phyloP scores from a whole-genome alignment of 1,284 basidiomycete genomes.

The Puccinia triticina region DNA sequence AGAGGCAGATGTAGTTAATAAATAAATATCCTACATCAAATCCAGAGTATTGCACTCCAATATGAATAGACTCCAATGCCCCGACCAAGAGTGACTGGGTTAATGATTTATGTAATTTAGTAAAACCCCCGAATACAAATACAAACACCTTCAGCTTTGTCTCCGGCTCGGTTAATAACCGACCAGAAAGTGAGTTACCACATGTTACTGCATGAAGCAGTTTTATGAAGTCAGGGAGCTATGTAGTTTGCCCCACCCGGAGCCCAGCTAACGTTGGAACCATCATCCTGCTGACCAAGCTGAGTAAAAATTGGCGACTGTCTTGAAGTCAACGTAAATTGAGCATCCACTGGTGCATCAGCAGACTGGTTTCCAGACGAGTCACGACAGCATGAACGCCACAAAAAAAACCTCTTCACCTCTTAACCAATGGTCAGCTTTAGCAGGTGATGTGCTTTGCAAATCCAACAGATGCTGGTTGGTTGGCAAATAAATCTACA shows the following conservation, averaged over 20 bases:
- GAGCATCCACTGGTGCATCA: conserved; percentile 5
- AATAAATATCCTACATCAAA: conserved; percentile 25
- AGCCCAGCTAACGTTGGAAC: background rate
- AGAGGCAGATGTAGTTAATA: background rate
- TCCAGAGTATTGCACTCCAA: background rate
- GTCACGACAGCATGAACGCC: background rate
- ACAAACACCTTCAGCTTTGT: background rate
- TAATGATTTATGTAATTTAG: background rate
- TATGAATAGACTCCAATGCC: too few relatives aligned
- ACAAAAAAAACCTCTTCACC: background rate
- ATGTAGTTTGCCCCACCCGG: too few relatives aligned
- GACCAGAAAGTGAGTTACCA: background rate
- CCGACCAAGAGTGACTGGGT: too few relatives aligned
- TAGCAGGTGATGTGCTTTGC: background rate
- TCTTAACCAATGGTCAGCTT: background rate
- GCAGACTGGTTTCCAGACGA: background rate
- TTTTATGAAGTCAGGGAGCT: too few relatives aligned
- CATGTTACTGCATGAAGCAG: background rate
- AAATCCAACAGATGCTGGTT: too few relatives aligned
- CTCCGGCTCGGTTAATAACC: conserved; percentile 30
- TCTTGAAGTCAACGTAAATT: background rate
- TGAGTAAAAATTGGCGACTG: background rate
- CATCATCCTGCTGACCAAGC: background rate
- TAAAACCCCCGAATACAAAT: background rate
- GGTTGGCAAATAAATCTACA: too few relatives aligned